Evolutionary conservation across 176 grass and related monocot genomes (phyloP), one percentile per base, ranked within the genome.

Genomic region (Aegilops umbellulata): DNA sequence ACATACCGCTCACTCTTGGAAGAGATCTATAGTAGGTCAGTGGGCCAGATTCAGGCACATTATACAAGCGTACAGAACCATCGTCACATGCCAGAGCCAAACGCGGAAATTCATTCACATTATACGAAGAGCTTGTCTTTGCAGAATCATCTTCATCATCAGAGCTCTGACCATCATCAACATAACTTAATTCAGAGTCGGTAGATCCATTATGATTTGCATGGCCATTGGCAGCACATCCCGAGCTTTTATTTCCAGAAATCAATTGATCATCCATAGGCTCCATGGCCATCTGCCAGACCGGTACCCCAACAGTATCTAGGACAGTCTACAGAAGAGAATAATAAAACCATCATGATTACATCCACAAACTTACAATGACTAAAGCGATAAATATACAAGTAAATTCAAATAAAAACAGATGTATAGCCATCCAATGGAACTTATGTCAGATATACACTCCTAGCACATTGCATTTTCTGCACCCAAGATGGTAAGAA

Each of bases 271-370:
- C 88, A 83, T 74, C 42, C n/a, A 61, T 77, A 84, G 97, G 97
- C 74, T 96, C 97, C 53, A 93, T 64, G 67, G 92, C 92, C 92
- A 99, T 99, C 83, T 90, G 92, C 94, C 94, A 99, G 75, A 99
- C 55, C 15, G 94, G 87, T 47, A 86, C 86, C 71, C 93, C 92
- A 63, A 94, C 12, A 49, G 90, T 93, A 84, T 96, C 92, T 80
- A 99, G 65, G n/a, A 90, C 85, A 42, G 79, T 89, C 97, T 99
- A 76, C 80, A 93, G 34, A 79, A 41, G 72, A 74, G 25, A 81
- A 76, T 14, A 38, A 34, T 22, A 79, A 79, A 88, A 15, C 5
- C 47, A 60, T 60, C 13, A 85, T 14, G 27, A 66, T 75, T 17
- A 76, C 66, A 86, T 82, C 51, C 29, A 80, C 44, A 39, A 38